Conservation (phyloP, 164 flowering plant species). For the Chimonanthus praecox region DNA sequence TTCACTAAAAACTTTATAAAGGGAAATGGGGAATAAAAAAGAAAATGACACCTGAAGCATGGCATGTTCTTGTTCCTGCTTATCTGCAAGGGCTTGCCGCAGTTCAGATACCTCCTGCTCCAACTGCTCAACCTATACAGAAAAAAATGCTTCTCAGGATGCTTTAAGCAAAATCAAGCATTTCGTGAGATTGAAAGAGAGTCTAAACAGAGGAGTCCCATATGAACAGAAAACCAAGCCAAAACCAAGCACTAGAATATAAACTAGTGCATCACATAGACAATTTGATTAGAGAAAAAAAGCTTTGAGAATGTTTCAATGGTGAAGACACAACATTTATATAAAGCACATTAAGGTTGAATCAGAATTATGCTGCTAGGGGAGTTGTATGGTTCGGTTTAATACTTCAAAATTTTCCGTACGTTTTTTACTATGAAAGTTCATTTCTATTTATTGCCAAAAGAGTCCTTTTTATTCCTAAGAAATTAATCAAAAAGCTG, state of each 20-base stretch:
- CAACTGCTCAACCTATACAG: slow-evolving; percentile 75
- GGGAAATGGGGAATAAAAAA: neutral
- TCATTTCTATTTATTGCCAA: too few species aligned
- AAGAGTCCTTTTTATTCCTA: too few species aligned
- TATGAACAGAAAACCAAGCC: neutral
- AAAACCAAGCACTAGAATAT: neutral
- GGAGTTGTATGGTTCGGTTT: too few species aligned
- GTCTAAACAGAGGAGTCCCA: neutral
- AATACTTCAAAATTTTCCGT: neutral
- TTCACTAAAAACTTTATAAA: neutral
- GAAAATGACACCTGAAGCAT: slow-evolving; percentile 76
- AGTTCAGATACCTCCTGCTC: slow-evolving; percentile 71
- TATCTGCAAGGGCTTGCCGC: slow-evolving; percentile 63
- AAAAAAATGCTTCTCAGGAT: neutral
- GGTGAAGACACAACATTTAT: neutral
- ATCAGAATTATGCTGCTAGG: too few species aligned
- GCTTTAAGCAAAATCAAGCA: neutral
- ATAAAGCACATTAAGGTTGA: too few species aligned
- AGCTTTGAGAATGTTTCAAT: neutral
- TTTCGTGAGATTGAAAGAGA: neutral
- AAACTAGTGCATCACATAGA: neutral
- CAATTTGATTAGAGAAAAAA: neutral
- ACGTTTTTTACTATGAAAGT: too few species aligned
- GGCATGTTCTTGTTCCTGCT: slow-evolving; percentile 88
- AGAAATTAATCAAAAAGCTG: too few species aligned